Percentiles rank a stretch among this genome's conserved stretches.
Evolutionary conservation across 2,329 filamentous ascomycete genomes (phyloP).

Genomic region (Knoxdaviesia capensis): DNA sequence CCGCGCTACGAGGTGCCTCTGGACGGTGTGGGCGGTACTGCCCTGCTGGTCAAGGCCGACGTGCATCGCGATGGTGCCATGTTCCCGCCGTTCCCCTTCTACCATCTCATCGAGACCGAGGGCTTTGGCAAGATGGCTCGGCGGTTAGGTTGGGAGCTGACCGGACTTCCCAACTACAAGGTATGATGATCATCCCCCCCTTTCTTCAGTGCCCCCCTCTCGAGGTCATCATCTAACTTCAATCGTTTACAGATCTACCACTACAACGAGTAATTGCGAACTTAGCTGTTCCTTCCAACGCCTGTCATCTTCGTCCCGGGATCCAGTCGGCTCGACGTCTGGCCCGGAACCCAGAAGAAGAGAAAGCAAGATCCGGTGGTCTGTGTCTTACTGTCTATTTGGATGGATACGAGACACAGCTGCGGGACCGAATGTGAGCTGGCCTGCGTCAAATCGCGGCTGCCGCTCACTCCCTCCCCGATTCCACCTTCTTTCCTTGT

Average conservation of each 20-base stretch:
- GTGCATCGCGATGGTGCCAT: constrained; percentile 95
- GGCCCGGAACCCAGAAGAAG: too few species aligned
- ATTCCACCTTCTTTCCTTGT: too few species aligned
- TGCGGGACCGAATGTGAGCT: too few species aligned
- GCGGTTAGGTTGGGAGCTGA: constrained; percentile 66
- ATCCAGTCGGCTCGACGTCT: too few species aligned
- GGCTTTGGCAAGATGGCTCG: constrained; percentile 96
- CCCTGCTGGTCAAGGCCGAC: constrained; percentile 83
- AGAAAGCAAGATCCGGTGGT: too few species aligned
- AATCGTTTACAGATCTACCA: constrained; percentile 49
- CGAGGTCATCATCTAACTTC: constrained; percentile 4
- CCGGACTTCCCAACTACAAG: constrained; percentile 91
- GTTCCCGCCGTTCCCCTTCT: constrained; percentile 94
- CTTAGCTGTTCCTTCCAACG: too few species aligned
- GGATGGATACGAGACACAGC: too few species aligned
- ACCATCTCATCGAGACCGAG: constrained; percentile 93
- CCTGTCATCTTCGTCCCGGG: too few species aligned
- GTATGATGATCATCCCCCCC: constrained; percentile 26
- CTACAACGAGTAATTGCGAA: constrained; percentile 52
- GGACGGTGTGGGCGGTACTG: constrained; percentile 86
- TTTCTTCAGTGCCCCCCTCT: background rate
- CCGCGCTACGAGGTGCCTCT: constrained; percentile 46
- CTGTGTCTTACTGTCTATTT: too few species aligned
- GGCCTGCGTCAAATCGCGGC: too few species aligned
- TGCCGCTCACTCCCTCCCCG: too few species aligned